These are phyloP conservation scores for Rhododendron molle DNA, from an alignment of 148 eudicot species.

Conservation along the genomic window DNA sequence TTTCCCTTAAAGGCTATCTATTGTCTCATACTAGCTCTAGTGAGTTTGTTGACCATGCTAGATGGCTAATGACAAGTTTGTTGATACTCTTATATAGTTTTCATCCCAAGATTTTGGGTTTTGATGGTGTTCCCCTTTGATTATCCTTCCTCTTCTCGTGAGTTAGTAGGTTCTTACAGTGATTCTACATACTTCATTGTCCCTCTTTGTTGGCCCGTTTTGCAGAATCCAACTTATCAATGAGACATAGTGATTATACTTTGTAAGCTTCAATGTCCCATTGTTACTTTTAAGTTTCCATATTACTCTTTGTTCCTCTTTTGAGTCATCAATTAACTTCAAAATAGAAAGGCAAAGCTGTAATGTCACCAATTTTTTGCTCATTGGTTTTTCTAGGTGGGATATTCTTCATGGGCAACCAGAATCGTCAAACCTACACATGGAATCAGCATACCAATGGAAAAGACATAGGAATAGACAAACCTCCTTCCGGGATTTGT, in stretches of 20 bases:
- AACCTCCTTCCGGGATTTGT: slow-evolving; percentile 87
- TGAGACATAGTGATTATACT: too few species aligned
- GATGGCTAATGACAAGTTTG: background rate
- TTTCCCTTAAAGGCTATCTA: background rate
- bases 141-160: background rate
- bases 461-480: slow-evolving; percentile 5
- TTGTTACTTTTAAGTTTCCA: background rate
- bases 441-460: slow-evolving; percentile 1
- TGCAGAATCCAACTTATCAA: too few species aligned
- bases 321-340: background rate
- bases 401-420: background rate
- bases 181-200: background rate
- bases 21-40: background rate
- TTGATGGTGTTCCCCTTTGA: background rate
- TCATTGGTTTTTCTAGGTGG: background rate
- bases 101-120: background rate
- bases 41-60: background rate
- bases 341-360: background rate
- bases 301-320: background rate
- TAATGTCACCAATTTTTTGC: background rate
- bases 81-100: background rate
- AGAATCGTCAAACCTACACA: background rate
- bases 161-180: background rate
- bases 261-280: background rate
- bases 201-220: too few species aligned